Conservation (phyloP, 306 rosid genomes). For the Rosa persica region DNA sequence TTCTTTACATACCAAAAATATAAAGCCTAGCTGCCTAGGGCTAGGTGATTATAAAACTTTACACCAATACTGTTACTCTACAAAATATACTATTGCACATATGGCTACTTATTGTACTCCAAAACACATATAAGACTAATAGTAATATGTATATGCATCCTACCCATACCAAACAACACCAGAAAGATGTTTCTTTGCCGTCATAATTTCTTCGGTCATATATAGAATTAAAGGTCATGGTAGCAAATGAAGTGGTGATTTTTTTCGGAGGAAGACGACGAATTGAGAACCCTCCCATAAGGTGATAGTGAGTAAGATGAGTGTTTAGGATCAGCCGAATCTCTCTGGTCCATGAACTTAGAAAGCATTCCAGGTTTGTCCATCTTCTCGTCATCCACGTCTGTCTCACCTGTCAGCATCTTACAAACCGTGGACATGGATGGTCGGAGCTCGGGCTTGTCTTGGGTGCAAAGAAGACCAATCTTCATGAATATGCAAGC, state of each 20-base stretch:
- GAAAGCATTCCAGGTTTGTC: constrained; percentile 70
- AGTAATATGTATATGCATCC: not conserved
- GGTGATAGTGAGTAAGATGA: constrained; percentile 26
- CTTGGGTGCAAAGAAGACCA: constrained; percentile 81
- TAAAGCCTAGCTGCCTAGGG: too few relatives aligned
- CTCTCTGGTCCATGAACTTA: constrained; percentile 41
- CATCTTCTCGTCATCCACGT: constrained; percentile 43
- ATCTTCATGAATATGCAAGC: constrained; percentile 60
- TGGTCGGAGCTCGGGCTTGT: constrained; percentile 77
- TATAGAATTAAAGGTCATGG: constrained; percentile 74
- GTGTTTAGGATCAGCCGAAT: constrained; percentile 24
- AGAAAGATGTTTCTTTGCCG: not conserved
- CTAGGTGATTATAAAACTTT: not conserved
- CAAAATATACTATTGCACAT: not conserved
- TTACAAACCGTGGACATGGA: constrained; percentile 58
- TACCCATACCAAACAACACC: constrained; percentile 1
- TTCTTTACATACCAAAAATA: constrained; percentile 4
- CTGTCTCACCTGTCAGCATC: constrained; percentile 60
- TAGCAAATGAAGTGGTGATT: constrained; percentile 63
- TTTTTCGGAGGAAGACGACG: constrained; percentile 41
- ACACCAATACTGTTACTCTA: not conserved
- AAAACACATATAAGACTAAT: not conserved
- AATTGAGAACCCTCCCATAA: constrained; percentile 26
- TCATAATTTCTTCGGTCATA: constrained; percentile 51
- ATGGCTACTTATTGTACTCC: not conserved